Conservation (phyloP, 2,329 filamentous ascomycete species). For the Dactylellina drechsleri region DNA sequence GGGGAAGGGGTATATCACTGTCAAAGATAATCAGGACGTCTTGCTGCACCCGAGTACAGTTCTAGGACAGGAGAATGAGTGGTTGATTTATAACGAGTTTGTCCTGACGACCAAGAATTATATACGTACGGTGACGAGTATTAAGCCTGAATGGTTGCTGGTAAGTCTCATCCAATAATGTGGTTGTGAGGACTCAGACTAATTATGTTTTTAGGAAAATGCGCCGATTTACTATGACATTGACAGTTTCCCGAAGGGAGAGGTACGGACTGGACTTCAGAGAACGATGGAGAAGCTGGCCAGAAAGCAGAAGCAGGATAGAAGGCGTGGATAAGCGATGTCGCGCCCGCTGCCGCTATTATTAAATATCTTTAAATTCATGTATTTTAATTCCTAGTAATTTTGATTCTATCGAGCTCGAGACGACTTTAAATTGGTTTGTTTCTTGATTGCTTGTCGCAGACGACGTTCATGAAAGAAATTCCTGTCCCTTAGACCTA, state of each 20-base stretch:
- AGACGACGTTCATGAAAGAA: too few relatives aligned
- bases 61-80: constrained; percentile 86
- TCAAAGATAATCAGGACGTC: constrained; percentile 95
- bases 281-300: constrained; percentile 71
- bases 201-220: constrained; percentile 73
- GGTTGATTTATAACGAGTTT: constrained; percentile 98
- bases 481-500: too few relatives aligned
- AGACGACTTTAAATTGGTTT: too few relatives aligned
- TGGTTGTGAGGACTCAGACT: background rate
- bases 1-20: constrained; percentile 90
- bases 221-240: constrained; percentile 93
- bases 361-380: too few relatives aligned
- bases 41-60: constrained; percentile 94
- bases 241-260: constrained; percentile 81
- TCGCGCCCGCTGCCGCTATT: too few relatives aligned
- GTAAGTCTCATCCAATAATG: constrained; percentile 66
- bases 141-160: constrained; percentile 92
- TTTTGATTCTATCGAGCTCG: too few relatives aligned
- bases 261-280: constrained; percentile 76
- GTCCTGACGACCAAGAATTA: constrained; percentile 98
- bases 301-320: constrained; percentile 65
- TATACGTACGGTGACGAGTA: constrained; percentile 89
- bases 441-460: too few relatives aligned
- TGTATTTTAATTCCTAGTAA: background rate
- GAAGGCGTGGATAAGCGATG: constrained; percentile 1